Percentiles rank a stretch among this genome's conserved stretches.
phyloP scores from a whole-genome alignment of 2,329 filamentous ascomycete species.

The Aspergillus aculeatinus region DNA sequence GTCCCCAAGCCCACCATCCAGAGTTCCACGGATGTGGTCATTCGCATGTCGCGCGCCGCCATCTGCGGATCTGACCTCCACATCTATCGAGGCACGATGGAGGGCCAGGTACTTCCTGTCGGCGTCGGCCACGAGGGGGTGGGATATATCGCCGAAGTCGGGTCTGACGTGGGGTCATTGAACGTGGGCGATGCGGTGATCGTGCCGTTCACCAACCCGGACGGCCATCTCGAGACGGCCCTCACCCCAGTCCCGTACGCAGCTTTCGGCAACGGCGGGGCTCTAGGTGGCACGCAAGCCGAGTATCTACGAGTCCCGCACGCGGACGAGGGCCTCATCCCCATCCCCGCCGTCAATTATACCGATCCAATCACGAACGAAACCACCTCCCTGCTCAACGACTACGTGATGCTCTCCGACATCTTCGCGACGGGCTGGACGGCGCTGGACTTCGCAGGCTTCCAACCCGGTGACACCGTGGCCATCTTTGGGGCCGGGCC shows the following conservation, averaged over 20 bases:
- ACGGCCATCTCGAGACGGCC: no score
- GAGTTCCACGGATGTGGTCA: background rate
- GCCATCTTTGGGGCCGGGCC: slow-evolving; percentile 64
- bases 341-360: no score
- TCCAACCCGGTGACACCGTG: slow-evolving; percentile 53
- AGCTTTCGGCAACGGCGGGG: no score
- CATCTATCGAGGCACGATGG: background rate
- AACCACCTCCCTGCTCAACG: background rate
- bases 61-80: slow-evolving; percentile 3
- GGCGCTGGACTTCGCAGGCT: slow-evolving; percentile 37
- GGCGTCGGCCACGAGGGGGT: slow-evolving; percentile 1
- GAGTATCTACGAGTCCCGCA: background rate
- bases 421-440: slow-evolving; percentile 44
- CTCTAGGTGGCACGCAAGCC: background rate
- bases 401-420: slow-evolving; percentile 34
- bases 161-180: background rate
- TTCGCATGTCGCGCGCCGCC: background rate
- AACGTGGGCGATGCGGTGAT: slow-evolving; percentile 1
- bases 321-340: background rate
- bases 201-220: background rate
- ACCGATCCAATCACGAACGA: background rate
- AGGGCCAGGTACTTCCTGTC: background rate
- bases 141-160: background rate
- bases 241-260: no score
- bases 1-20: no score